phyloP scores from a whole-genome alignment of 164 flowering plant species.

The Paratinospora sagittata region DNA sequence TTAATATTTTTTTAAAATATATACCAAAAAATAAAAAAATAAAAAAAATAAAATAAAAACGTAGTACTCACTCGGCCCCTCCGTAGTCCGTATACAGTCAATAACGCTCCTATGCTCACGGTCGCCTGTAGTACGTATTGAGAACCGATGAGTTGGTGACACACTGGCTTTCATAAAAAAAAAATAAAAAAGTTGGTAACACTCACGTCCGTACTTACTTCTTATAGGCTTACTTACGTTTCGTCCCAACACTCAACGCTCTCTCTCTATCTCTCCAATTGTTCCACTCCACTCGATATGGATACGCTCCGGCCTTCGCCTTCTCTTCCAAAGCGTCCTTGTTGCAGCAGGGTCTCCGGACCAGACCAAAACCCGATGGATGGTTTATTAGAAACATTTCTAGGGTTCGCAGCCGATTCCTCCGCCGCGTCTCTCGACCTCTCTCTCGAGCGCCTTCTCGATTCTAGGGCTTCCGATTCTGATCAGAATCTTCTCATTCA shows the following conservation, averaged over 20 bases:
- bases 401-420: constrained; percentile 41
- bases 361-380: constrained; percentile 24
- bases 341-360: constrained; percentile 24
- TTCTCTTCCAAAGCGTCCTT: constrained; percentile 58
- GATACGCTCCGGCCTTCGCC: constrained; percentile 31
- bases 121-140: too few species aligned
- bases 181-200: too few species aligned
- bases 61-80: too few species aligned
- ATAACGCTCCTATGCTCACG: too few species aligned
- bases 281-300: constrained; percentile 32
- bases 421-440: constrained; percentile 39
- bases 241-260: background rate
- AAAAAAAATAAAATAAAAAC: too few species aligned
- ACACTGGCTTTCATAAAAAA: too few species aligned
- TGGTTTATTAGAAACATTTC: constrained; percentile 39
- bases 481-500: constrained; percentile 51
- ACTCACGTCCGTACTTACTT: too few species aligned
- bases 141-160: too few species aligned
- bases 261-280: constrained; percentile 19
- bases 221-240: too few species aligned
- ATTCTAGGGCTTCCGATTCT: constrained; percentile 36
- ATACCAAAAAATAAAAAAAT: too few species aligned
- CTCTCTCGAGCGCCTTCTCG: constrained; percentile 59
- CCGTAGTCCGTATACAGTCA: too few species aligned
- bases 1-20: too few species aligned